Base-by-base conservation (phyloP, 176 grass and related monocot genomes). In the Poa pratensis region DNA sequence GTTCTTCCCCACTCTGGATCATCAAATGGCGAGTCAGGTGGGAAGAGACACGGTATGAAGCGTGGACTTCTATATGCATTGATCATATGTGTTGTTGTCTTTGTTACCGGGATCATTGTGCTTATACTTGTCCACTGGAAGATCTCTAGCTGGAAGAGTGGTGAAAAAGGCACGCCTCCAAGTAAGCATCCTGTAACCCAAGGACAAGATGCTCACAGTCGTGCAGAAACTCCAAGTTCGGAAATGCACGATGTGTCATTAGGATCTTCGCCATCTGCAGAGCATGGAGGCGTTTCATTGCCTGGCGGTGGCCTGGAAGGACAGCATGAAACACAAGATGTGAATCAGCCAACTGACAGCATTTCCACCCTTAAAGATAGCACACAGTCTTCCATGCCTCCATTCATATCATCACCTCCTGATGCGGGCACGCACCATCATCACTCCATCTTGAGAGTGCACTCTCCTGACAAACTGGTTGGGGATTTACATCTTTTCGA, bases 401-500 rank as follows among this genome's bases (percentile, higher is more conserved):
- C 77, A 43, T 73, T 85, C 54, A 75, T 78, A 85, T 85, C 88
- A 24, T 87, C 85, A 49, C 73, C 82, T 70, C 81, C 83, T 80
- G 83, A 89, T 69, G 67, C 30, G 0, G 20, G 5, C 9, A 3
- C 68, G 0, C 83, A 89, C 17, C 75, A 83, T 27, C 90, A 86
- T 42, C 87, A 86, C 15, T 89, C 87, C 34, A 75, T 83, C 80
- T 84, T 96, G 66, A 90, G 91, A 53, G 94, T 96, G 74, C 73
- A 93, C 63, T 95, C 93, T 27, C 96, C 96, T 22, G 96, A 98
- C 81, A 98, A 93, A 52, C 53, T 98, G 69, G 80, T 94, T 6
- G 96, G 96, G 34, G 93, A 95, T 92, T 81, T 98, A 63, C 89
- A 95, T 87, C 72, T 95, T 68, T 95, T 95, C 14, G 89, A 95